Base-by-base conservation (phyloP, 176 grass and related monocot species). In the Themeda triandra region DNA sequence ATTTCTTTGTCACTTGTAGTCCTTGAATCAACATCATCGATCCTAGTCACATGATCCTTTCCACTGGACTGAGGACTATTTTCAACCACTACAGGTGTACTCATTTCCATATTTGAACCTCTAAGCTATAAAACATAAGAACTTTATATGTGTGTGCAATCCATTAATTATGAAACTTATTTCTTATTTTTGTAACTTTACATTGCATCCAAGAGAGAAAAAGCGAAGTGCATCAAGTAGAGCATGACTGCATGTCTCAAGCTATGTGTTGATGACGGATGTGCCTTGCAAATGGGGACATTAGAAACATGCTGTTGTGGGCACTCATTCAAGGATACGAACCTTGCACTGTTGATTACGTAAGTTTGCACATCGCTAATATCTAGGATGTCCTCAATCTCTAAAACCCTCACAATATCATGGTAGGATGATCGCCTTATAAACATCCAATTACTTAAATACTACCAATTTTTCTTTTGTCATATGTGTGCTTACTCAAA, bases 371-470 rank as follows among this genome's bases (percentile, higher is more conserved):
- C 46, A 49, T 49, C 46, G 0, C 46, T 49, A 49, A 92, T 86
- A 12, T 95, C 90, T 40, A 95, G 39, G 59, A 86, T 79, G 18
- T 73, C 85, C 40, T 95, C 81, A 13, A 92, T 24, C 65, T 95
- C 88, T 19, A 79, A 59, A 10, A 88, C 88, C 48, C 82, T 88
- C 14, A 92, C 90, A 6, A 95, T 88, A 21, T 95, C 76, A 11
- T 95, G 90, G 76, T 95, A 95, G 0, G 88, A 90, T 13, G 93
- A 90, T 14, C 90, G 48, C 24, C 93, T 88, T 88, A 95, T 84
- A 44, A 45, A 87, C 13, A 33, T 10, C 4, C 17, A 9, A 29
- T n/a, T 12, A 41, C 0, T 18, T 6, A 54, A 48, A 32, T 5
- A 2, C 12, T 25, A 11, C 11, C 24, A 24, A 10, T 2, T 69